phyloP scores from a whole-genome alignment of 2,329 filamentous ascomycete species.

The Cercospora sp. region DNA sequence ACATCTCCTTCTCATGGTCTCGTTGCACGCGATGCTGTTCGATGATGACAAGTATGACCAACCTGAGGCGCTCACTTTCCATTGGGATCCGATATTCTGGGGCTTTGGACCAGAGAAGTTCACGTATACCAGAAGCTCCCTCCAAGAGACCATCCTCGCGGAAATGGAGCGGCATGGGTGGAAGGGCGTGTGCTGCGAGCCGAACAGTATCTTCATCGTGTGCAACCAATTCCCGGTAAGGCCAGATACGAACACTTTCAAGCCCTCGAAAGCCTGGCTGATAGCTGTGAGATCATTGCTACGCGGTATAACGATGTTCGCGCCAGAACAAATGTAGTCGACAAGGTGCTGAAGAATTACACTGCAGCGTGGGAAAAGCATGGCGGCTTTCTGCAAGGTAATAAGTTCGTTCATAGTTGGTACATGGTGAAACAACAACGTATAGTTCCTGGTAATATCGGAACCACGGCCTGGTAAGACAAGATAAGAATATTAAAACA shows the following conservation, averaged over 20 bases:
- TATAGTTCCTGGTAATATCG: neutral
- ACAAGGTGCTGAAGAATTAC: neutral
- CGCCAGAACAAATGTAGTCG: neutral
- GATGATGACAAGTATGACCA: neutral
- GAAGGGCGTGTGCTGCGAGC: neutral
- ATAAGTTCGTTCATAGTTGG: neutral
- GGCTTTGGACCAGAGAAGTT: neutral
- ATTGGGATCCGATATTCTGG: neutral
- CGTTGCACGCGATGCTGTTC: neutral
- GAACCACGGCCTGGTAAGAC: neutral
- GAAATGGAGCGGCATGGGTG: neutral
- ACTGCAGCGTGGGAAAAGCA: neutral
- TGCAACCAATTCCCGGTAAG: neutral
- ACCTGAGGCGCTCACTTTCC: neutral
- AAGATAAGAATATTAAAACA: neutral
- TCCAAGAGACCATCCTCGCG: neutral
- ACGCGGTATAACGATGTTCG: neutral
- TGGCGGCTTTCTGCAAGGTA: neutral
- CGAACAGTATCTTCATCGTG: neutral
- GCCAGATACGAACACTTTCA: neutral
- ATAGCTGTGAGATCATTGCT: neutral
- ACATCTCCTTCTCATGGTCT: neutral
- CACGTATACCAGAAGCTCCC: neutral
- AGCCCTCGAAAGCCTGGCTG: neutral
- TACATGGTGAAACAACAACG: neutral